Evolutionary conservation across 2,329 filamentous ascomycete genomes (phyloP), one percentile per base, ranked within the genome.

Genomic region (Trichophyton simii): DNA sequence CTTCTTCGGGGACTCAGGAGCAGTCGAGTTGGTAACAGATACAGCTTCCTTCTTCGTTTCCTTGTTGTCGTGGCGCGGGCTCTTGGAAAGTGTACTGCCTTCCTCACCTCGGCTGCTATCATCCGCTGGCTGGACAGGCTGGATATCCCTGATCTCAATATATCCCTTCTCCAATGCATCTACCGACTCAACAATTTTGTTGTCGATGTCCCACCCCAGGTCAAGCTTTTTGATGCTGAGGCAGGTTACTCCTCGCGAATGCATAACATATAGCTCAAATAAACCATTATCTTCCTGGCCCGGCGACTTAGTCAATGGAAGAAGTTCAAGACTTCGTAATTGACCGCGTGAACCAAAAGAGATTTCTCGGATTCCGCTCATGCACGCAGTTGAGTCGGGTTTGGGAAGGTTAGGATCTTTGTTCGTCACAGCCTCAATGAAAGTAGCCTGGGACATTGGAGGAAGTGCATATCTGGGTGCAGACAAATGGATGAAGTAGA

Each of bases 241-340:
- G 68, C 89, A 92, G 18, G 91, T 91, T n/a, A 97, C 91, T 64
- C 94, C 94, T 76, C 91, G 95, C 9, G 94, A 96, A 74, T 99
- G 92, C 87, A 96, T 95, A 36, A 90, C 88, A 72, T 99, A 99
- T 8, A 99, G 81, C 77, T 99, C 94, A 69, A 99, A 97, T 13
- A 96, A 77, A 0, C 61, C 85, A 15, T 84, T 83, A 65, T 94
- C 87, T 22, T 87, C 85, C 1, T 78, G 75, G 5, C 80, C 76
- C 8, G 67, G 72, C 60, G 73, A 68, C 63, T 79, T 79, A 64
- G 84, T 82, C 61, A 86, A 83, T 38, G 86, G 84, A 28, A 97
- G 82, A 69, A 99, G 89, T 69, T 96, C 91, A 61, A 99, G 78
- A 72, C 92, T 97, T 72, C 94, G 85, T 58, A 99, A 82, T 67